These are phyloP conservation scores for Phytopythium vexans DNA, from an alignment of 352 stramenopile species.

Conservation along the genomic window DNA sequence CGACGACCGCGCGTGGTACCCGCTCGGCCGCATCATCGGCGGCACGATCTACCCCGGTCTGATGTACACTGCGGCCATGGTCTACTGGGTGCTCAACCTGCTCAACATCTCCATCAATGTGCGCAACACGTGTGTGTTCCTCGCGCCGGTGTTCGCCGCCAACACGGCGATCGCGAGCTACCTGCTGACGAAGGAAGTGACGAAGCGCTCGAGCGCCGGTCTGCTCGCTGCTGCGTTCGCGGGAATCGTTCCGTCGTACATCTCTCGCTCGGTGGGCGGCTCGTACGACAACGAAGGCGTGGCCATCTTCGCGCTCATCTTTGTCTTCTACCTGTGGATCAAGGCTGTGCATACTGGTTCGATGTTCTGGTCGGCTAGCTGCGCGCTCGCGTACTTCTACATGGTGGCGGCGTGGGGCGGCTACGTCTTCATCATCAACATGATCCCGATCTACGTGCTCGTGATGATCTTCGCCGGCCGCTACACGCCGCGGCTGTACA, in stretches of 20 bases:
- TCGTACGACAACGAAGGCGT: constrained; percentile 99
- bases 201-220: constrained; percentile 83
- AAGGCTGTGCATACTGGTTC: constrained; percentile 90
- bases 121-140: constrained; percentile 91
- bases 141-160: constrained; percentile 88
- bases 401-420: constrained; percentile 96
- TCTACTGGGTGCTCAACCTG: constrained; percentile 90
- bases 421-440: constrained; percentile 99
- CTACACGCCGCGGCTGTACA: constrained; percentile 94
- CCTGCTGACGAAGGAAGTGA: constrained; percentile 90
- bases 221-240: constrained; percentile 94
- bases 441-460: constrained; percentile 96
- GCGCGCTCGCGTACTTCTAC: constrained; percentile 96
- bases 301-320: constrained; percentile 96
- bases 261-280: constrained; percentile 95
- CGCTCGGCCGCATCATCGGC: constrained; percentile 90
- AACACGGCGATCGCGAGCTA: constrained; percentile 89
- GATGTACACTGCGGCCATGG: constrained; percentile 87
- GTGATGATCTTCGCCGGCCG: constrained; percentile 92
- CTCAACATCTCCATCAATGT: constrained; percentile 92
- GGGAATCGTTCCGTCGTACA: constrained; percentile 96
- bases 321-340: constrained; percentile 98
- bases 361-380: constrained; percentile 80
- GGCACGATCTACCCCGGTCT: constrained; percentile 93
- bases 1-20: constrained; percentile 95